Percentiles rank a stretch among this genome's conserved stretches.
phyloP scores from a whole-genome alignment of 805 yeast genomes.

The Ogataea kodamae region DNA sequence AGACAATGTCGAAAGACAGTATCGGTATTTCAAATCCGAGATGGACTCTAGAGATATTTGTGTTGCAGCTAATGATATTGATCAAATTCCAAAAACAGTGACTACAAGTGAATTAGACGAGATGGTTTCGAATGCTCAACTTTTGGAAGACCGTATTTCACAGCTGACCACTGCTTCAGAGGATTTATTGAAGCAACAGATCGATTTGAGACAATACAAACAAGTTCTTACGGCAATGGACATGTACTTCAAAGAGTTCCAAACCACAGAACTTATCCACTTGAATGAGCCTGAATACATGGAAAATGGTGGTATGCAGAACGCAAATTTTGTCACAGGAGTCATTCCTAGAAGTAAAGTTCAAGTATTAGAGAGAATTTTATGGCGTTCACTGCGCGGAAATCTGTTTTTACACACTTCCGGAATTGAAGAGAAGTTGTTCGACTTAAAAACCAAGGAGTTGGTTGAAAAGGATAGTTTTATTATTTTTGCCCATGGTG shows the following conservation, averaged over 20 bases:
- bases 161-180: slow-evolving; percentile 71
- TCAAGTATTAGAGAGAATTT: slow-evolving; percentile 68
- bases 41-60: slow-evolving; percentile 39
- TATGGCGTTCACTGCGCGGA: slow-evolving; percentile 93
- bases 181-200: slow-evolving; percentile 57
- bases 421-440: slow-evolving; percentile 66
- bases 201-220: slow-evolving; percentile 67
- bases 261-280: slow-evolving; percentile 28
- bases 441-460: slow-evolving; percentile 55
- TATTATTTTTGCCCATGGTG: slow-evolving; percentile 90
- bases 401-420: slow-evolving; percentile 74
- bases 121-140: slow-evolving; percentile 54
- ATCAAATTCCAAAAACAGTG: slow-evolving; percentile 23
- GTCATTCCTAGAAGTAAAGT: slow-evolving; percentile 73
- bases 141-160: slow-evolving; percentile 68
- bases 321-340: slow-evolving; percentile 65
- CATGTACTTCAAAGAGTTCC: slow-evolving; percentile 38
- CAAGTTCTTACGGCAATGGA: slow-evolving; percentile 53
- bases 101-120: slow-evolving; percentile 60
- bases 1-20: slow-evolving; percentile 87
- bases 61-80: slow-evolving; percentile 22
- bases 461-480: slow-evolving; percentile 74
- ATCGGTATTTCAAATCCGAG: slow-evolving; percentile 49
- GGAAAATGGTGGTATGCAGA: slow-evolving; percentile 37
- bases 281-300: slow-evolving; percentile 36